phyloP scores from a whole-genome alignment of 2,329 filamentous ascomycete genomes.

The Penicillium expansum region DNA sequence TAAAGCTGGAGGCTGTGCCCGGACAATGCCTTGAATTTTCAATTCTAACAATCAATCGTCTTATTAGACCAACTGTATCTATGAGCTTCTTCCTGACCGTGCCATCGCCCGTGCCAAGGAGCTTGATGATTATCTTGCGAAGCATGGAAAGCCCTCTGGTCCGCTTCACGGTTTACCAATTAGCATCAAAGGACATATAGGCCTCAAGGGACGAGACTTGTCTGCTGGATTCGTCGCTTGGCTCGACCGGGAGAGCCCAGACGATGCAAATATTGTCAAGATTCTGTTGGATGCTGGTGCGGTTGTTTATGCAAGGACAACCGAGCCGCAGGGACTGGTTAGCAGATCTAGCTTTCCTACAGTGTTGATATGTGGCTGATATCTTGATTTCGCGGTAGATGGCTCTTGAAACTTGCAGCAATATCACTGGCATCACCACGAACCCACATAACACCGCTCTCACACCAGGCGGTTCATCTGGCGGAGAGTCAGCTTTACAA shows the following conservation, averaged over 20 bases:
- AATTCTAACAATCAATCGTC: background rate
- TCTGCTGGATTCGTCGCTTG: conserved; percentile 30
- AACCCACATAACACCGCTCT: conserved; percentile 25
- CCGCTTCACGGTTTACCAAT: conserved; percentile 56
- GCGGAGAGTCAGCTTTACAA: conserved; percentile 24
- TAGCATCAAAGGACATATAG: conserved; percentile 40
- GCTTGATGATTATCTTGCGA: conserved; percentile 41
- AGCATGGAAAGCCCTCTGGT: conserved; percentile 43
- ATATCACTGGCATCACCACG: conserved; percentile 29
- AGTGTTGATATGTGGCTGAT: background rate
- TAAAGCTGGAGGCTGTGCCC: background rate
- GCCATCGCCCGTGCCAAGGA: conserved; percentile 44
- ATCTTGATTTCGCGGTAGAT: conserved; percentile 13
- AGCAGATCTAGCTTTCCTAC: background rate
- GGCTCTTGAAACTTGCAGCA: conserved; percentile 31
- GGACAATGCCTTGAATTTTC: background rate
- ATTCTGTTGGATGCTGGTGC: conserved; percentile 30
- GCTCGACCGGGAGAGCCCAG: conserved; percentile 21
- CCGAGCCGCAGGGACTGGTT: conserved; percentile 27
- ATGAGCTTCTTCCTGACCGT: conserved; percentile 47
- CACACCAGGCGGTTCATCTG: conserved; percentile 24
- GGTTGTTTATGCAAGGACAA: conserved; percentile 33
- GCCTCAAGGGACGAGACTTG: conserved; percentile 24
- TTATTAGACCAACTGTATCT: conserved; percentile 44
- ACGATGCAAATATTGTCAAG: conserved; percentile 27